Conservation (phyloP, 495 filamentous ascomycete species). For the Trichoderma virens region DNA sequence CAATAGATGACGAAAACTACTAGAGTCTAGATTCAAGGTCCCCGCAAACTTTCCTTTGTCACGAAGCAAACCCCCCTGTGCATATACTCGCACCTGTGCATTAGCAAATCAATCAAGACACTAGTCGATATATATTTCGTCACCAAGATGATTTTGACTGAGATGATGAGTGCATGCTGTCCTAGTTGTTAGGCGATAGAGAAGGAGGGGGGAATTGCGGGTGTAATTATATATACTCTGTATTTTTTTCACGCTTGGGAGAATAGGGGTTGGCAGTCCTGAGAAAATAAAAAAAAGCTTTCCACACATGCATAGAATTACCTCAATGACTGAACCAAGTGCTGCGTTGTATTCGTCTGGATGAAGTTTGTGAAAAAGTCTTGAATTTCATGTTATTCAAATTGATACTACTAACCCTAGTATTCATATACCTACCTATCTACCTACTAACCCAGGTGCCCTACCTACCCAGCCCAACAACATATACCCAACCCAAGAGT, state of each 20-base stretch:
- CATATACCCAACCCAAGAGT: neutral
- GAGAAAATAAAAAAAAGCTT: neutral
- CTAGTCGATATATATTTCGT: neutral
- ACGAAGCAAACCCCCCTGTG: slow-evolving; percentile 18
- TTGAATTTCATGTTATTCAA: neutral
- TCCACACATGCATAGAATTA: neutral
- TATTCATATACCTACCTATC: neutral
- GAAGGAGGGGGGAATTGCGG: neutral
- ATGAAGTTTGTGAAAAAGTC: too few species aligned
- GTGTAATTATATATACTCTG: neutral
- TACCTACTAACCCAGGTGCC: neutral
- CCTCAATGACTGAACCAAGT: neutral
- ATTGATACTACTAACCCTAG: too few species aligned
- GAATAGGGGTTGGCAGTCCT: neutral
- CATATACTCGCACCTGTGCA: slow-evolving; percentile 30
- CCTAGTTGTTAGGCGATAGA: neutral
- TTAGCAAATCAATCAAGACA: slow-evolving; percentile 22
- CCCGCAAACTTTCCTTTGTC: slow-evolving; percentile 20
- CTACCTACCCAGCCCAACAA: too few species aligned
- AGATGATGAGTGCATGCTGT: slow-evolving; percentile 4
- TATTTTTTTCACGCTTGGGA: neutral
- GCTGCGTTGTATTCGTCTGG: too few species aligned
- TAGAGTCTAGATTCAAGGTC: slow-evolving; percentile 29
- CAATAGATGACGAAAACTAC: slow-evolving; percentile 32
- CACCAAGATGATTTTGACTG: neutral